Conservation (phyloP, 352 stramenopile genomes). For the Thraustochytrium striatum region DNA sequence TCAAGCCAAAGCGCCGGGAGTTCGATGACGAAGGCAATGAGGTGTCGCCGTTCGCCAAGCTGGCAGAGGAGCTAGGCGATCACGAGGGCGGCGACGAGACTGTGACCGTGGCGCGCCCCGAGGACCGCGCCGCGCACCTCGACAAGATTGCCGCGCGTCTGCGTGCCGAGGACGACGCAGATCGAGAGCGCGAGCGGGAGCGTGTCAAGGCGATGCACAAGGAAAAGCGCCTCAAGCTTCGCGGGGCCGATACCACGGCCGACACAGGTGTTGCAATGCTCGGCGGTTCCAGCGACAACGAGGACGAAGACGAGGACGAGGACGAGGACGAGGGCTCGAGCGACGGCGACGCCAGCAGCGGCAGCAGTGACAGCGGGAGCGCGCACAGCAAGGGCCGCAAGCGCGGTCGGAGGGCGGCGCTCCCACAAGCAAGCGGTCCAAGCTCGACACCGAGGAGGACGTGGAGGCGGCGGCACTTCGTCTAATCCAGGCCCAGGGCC, state of each 20-base stretch:
- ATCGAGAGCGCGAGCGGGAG: conserved; percentile 35
- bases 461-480: neutral
- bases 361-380: neutral
- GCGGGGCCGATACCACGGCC: conserved; percentile 12
- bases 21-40: conserved; percentile 40
- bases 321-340: neutral
- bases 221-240: conserved; percentile 20
- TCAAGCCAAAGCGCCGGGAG: conserved; percentile 20
- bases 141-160: conserved; percentile 20
- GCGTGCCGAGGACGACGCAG: conserved; percentile 22
- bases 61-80: conserved; percentile 11
- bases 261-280: neutral
- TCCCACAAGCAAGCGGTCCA: neutral
- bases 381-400: too few relatives aligned
- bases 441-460: neutral
- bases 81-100: neutral
- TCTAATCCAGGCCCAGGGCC: neutral
- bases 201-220: conserved; percentile 50
- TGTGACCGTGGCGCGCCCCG: neutral
- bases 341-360: neutral
- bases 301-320: conserved; percentile 3
- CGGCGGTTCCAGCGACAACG: neutral
- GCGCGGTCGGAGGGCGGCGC: neutral
- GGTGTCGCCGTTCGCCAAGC: conserved; percentile 15
- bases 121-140: conserved; percentile 50